Evolutionary conservation across 805 yeast genomes (phyloP), one percentile per base, ranked within the genome.

Genomic region (Barnettozyma wickerhamii): DNA sequence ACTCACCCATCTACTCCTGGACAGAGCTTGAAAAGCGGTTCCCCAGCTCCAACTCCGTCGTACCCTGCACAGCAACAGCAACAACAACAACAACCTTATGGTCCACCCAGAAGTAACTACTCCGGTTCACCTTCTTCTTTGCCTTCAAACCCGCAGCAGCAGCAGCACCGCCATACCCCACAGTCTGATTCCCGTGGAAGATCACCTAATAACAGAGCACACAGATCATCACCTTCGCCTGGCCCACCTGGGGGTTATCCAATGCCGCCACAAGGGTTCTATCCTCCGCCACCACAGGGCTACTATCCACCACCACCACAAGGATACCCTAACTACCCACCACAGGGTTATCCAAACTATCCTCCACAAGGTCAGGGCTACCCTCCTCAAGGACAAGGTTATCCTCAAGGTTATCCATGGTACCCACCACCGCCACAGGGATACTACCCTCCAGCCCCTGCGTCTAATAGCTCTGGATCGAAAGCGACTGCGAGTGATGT

Each of bases 401-500:
- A 61, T 21, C 46, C 42, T 10, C 43, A 41, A 18, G 50, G 50
- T n/a, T 50, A 44, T 31, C 41, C 44, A 27, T 37, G 42, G 24
- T 40, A 36, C 20, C 47, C 46, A 33, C 38, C 49, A 6, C 41
- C 48, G 23, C 45, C 41, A n/a, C 34, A 37, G 21, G 49, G 50
- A n/a, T 48, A 46, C 17, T 37, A 41, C 37, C 50, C 46, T 34
- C 46, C 43, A 19, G 36, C 44, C 20, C 47, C 31, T 24, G 27
- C 45, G 12, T 31, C 51, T 18, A 26, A 28, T 5, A 27, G 40
- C 9, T 51, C 48, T 33, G 14, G 20, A 10, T 5, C 42, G 17
- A 44, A 42, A 24, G 41, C 50, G 10, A 35, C 46, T 6, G 63
- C 66, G 14, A 67, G 74, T 39, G 73, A 68, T 45, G 45, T 62